phyloP scores from a whole-genome alignment of 2,329 filamentous ascomycete genomes.

The Diaporthe citri region DNA sequence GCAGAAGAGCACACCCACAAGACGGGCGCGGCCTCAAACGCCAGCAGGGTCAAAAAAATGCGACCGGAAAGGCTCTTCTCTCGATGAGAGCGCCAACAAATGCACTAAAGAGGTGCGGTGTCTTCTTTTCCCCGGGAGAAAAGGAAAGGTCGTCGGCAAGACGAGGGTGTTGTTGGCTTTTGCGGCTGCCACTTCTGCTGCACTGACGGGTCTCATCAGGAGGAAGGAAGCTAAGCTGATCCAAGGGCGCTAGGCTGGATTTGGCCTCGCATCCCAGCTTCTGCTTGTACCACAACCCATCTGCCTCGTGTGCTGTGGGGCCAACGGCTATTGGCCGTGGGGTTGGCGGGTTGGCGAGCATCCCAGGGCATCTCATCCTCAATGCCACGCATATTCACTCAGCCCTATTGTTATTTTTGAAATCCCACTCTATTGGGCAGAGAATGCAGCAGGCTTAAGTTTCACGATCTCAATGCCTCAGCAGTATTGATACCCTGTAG shows the following conservation, averaged over 20 bases:
- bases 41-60: slow-evolving; percentile 5
- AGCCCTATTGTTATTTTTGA: neutral
- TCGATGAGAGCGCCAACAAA: slow-evolving; percentile 21
- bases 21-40: slow-evolving; percentile 33
- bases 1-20: slow-evolving; percentile 37
- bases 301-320: slow-evolving; percentile 21
- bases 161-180: slow-evolving; percentile 31
- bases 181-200: slow-evolving; percentile 30
- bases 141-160: slow-evolving; percentile 32
- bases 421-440: neutral
- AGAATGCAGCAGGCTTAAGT: neutral
- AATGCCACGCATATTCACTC: neutral
- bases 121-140: slow-evolving; percentile 30
- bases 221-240: slow-evolving; percentile 28
- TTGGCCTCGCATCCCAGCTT: neutral
- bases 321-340: neutral
- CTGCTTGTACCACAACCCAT: neutral
- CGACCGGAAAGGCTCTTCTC: slow-evolving; percentile 16
- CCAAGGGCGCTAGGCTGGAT: slow-evolving; percentile 19
- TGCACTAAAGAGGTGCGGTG: slow-evolving; percentile 28
- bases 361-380: neutral
- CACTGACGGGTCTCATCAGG: slow-evolving; percentile 17
- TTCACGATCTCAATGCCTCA: neutral
- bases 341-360: slow-evolving; percentile 1
- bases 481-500: no score